Evolutionary conservation across 306 rosid species (phyloP), one percentile per base, ranked within the genome.

Genomic region (Quillaja saponaria): DNA sequence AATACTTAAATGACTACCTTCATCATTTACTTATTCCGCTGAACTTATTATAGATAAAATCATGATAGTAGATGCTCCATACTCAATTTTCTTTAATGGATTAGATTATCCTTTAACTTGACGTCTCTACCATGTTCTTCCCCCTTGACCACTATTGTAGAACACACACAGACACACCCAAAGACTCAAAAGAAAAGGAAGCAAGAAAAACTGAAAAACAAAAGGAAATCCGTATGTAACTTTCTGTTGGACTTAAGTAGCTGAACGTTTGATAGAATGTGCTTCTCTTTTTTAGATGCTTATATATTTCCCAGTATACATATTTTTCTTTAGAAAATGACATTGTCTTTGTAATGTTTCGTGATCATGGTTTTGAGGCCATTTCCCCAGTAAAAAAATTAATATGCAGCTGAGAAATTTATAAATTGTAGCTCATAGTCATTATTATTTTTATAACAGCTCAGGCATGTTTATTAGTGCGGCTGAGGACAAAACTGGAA

Each of bases 381-480:
- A 31, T 48, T 61, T 55, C 47, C 33, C 63, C 54, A n/a, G n/a
- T n/a, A n/a, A n/a, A n/a, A n/a, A n/a, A n/a, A n/a, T n/a, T n/a
- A n/a, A n/a, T n/a, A n/a, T n/a, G n/a, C n/a, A n/a, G n/a, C n/a
- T n/a, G n/a, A n/a, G n/a, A n/a, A n/a, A n/a, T n/a, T n/a, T n/a
- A n/a, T n/a, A n/a, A n/a, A n/a, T n/a, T n/a, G n/a, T n/a, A n/a
- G n/a, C n/a, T n/a, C n/a, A n/a, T n/a, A n/a, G n/a, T n/a, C n/a
- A n/a, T n/a, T n/a, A n/a, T n/a, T n/a, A n/a, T n/a, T n/a, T n/a
- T n/a, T n/a, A n/a, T n/a, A n/a, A 64, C 96, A 92, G 95, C 87
- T 81, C 81, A 55, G 99, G 99, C 15, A 58, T 76, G 61, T 92
- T 92, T 69, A 37, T 92, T 34, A 76, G 89, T 5, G 79, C 99